phyloP scores from a whole-genome alignment of 139 green algal species.

The Raphidocelis subcapitata region DNA sequence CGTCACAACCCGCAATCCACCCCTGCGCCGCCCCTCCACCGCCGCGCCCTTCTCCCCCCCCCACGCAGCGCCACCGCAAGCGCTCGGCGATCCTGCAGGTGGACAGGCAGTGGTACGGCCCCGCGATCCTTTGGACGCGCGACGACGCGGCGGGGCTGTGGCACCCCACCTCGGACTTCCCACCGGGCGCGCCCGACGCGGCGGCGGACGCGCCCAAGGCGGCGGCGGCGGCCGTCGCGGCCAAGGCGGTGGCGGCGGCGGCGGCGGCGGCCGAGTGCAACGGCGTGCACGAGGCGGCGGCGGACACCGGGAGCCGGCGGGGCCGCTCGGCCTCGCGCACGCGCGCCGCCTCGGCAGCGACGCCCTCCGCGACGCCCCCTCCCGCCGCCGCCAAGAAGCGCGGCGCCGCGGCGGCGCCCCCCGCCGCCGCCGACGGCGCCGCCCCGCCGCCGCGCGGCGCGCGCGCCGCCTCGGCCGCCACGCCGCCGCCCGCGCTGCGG shows the following conservation, averaged over 20 bases:
- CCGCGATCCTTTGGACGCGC: conserved; percentile 66
- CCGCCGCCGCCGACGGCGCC: background rate
- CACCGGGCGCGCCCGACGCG: conserved; percentile 28
- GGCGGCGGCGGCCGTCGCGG: background rate
- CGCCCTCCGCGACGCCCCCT: too few relatives aligned
- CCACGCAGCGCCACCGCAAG: conserved; percentile 60
- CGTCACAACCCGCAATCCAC: too few relatives aligned
- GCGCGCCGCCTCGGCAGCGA: too few relatives aligned
- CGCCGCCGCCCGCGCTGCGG: background rate
- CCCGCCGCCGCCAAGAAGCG: too few relatives aligned
- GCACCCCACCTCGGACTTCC: conserved; percentile 46
- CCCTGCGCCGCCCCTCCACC: too few relatives aligned
- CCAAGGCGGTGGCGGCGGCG: conserved; percentile 2
- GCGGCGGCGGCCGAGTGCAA: background rate
- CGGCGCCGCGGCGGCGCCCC: too few relatives aligned
- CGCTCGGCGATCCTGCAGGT: conserved; percentile 52
- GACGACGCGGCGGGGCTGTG: conserved; percentile 60
- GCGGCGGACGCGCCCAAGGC: background rate
- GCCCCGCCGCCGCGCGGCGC: background rate
- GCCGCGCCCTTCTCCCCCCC: too few relatives aligned
- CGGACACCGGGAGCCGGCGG: too few relatives aligned
- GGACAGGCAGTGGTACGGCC: conserved; percentile 78
- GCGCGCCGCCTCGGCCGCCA: background rate
- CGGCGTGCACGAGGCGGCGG: too few relatives aligned
- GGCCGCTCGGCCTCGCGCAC: too few relatives aligned